Base-by-base conservation (phyloP, 768 basidiomycete genomes). In the Boletellus emodensis region DNA sequence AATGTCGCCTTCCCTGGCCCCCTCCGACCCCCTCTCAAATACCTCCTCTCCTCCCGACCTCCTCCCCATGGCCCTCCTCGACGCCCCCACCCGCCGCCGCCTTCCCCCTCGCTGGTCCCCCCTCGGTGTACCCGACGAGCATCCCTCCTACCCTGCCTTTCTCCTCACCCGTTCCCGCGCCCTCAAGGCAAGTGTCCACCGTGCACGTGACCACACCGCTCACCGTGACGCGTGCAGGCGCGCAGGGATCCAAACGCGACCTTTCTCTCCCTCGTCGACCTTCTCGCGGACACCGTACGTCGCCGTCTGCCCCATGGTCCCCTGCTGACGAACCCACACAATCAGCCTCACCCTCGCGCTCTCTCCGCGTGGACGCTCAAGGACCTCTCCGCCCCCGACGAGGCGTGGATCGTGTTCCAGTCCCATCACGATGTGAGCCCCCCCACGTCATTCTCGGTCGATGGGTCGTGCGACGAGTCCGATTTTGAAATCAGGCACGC, bases 341-440 rank as follows among this genome's bases (percentile, higher is more conserved):
- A 20, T 20, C 20, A 20, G 20, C 1, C 4, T 26, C 24, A 26
- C 5, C 5, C 24, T 7, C 5, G 6, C 24, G 3, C 48, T 55
- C 0, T 77, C 79, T 15, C 79, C 4, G 61, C 83, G 62, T 84
- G 82, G 82, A 64, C 71, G 7, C 44, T 75, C 24, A 68, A 68
- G 38, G 71, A 78, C 18, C 65, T 71, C 5, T 52, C 59, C 42
- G 40, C 61, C 4, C 57, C 55, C 43, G 70, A 75, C 41, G 69
- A 71, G 13, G 67, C 80, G 11, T 85, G 79, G 80, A 75, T 77
- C 1, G 76, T 84, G 9, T 84, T 83, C 65, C 65, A 64, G 52
- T 75, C 77, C 0, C 84, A 85, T 55, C 76, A 79, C 60, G 81
- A 85, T 72, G 83, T 85, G 52, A 60, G 83, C 66, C 8, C 66